Percentiles rank a stretch among this genome's conserved stretches.
Conservation (phyloP, 306 rosid genomes). For the Hippophae rhamnoides region DNA sequence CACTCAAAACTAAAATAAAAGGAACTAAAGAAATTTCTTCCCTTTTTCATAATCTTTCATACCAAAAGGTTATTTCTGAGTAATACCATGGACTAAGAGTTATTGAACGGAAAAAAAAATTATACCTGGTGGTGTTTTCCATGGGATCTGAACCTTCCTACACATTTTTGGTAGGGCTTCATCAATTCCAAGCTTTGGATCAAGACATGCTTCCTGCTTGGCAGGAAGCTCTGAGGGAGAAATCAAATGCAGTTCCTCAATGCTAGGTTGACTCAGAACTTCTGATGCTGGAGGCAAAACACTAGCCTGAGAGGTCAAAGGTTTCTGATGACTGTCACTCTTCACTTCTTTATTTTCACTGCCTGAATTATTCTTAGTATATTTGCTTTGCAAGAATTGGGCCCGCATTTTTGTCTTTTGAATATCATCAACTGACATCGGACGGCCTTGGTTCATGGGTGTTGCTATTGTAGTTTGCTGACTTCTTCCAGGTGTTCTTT, state of each 20-base stretch:
- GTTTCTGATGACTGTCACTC: slow-evolving; percentile 38
- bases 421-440: slow-evolving; percentile 96
- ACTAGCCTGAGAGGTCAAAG: slow-evolving; percentile 31
- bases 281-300: slow-evolving; percentile 34
- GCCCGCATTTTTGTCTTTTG: slow-evolving; percentile 99
- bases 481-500: slow-evolving; percentile 53
- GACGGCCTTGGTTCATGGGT: slow-evolving; percentile 62
- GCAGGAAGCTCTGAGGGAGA: slow-evolving; percentile 32
- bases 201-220: slow-evolving; percentile 33
- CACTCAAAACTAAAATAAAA: too few species aligned
- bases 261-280: slow-evolving; percentile 30
- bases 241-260: slow-evolving; percentile 31
- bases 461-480: slow-evolving; percentile 47
- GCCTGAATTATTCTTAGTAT: slow-evolving; percentile 52
- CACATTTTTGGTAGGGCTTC: slow-evolving; percentile 62
- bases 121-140: slow-evolving; percentile 94
- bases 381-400: slow-evolving; percentile 71
- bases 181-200: slow-evolving; percentile 39
- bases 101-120: slow-evolving; percentile 31
- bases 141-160: slow-evolving; percentile 55
- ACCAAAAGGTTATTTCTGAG: slow-evolving; percentile 11
- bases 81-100: slow-evolving; percentile 22
- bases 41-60: too few species aligned
- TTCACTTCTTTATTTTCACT: slow-evolving; percentile 50
- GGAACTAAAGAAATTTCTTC: too few species aligned